Evolutionary conservation across 2,329 filamentous ascomycete genomes (phyloP), one percentile per base, ranked within the genome.

Genomic region (Calonectria fujianensis): DNA sequence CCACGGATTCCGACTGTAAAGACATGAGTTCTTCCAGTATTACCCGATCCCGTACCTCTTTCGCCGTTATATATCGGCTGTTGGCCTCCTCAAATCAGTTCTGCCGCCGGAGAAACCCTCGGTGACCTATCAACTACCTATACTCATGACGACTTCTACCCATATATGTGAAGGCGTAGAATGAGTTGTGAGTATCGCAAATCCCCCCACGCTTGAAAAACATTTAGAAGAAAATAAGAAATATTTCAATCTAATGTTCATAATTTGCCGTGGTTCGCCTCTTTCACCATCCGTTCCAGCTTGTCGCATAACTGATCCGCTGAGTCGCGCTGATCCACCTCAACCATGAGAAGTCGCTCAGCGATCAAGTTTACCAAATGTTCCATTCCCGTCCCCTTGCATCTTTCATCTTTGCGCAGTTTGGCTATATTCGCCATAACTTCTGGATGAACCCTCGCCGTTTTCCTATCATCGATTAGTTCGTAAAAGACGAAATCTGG

Each of bases 401-500:
- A 63, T 41, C 37, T 14, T 18, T 20, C 27, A 11, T 63, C 35
- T 29, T 41, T 13, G 3, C 35, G 35, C 1, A 63, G 35, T 2
- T 13, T 3, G 0, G 29, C n/a, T 24, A 63, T 41, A 14, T 6
- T 29, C 1, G 3, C 20, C 4, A 41, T n/a, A 5, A 63, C 24
- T 29, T 29, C 13, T 10, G 57, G 57, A 7, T 37, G 57, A 20
- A 63, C 4, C 3, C 14, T 29, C 24, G 57, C 37, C 18, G n/a
- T 41, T 27, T 27, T 39, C 10, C 18, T 3, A 4, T 63, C 57
- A 6, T 10, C 11, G 32, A 7, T 4, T 1, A 63, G 59, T n/a
- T 45, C 31, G 13, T 75, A 77, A 29, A 77, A 77, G 51, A 61
- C 75, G 14, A 27, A 74, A 63, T 32, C 68, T 35, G 3, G 75